Evolutionary conservation across 441 rosid species (phyloP).

Genomic region (Gossypium laxum): DNA sequence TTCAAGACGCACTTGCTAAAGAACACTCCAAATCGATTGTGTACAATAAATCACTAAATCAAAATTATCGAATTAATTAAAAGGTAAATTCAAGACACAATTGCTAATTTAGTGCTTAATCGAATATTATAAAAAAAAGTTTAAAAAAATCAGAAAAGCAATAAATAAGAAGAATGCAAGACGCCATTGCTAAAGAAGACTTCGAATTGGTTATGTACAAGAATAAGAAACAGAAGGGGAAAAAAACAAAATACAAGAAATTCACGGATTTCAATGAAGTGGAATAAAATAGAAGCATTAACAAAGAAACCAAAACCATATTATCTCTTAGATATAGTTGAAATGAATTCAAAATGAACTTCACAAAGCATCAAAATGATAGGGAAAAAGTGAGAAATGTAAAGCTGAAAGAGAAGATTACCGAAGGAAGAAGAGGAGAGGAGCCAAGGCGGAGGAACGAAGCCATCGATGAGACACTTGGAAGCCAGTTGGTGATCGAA

Average conservation of each 20-base stretch:
- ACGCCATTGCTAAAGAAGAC: neutral
- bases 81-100: neutral
- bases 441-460: conserved; percentile 74
- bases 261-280: neutral
- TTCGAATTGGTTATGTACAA: neutral
- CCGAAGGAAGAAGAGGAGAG: conserved; percentile 31
- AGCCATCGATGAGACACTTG: conserved; percentile 53
- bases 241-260: neutral
- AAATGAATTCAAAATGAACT: neutral
- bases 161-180: neutral
- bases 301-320: neutral
- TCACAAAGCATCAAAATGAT: neutral
- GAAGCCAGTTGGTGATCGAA: conserved; percentile 67
- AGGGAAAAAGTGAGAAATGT: neutral
- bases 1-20: neutral
- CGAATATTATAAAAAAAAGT: neutral
- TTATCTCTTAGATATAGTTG: neutral
- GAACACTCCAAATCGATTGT: neutral
- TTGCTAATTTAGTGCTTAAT: neutral
- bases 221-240: neutral
- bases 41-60: neutral
- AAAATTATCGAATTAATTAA: neutral
- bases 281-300: neutral
- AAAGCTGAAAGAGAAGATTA: conserved; percentile 15
- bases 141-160: neutral